phyloP scores from a whole-genome alignment of 371 early-diverging fungal species.

The Saksenaea vasiformis region DNA sequence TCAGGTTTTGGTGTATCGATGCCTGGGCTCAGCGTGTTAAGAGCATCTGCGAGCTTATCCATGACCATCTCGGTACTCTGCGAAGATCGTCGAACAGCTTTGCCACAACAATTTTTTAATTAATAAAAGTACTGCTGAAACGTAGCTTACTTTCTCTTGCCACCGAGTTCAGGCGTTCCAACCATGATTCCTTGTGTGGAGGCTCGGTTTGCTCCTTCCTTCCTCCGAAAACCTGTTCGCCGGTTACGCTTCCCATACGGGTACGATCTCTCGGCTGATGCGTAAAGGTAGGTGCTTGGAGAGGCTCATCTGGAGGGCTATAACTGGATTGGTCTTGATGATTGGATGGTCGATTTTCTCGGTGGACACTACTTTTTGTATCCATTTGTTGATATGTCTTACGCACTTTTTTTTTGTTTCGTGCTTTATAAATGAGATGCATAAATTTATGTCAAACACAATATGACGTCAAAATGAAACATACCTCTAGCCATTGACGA shows the following conservation, averaged over 20 bases:
- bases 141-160: constrained; percentile 15
- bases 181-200: constrained; percentile 8
- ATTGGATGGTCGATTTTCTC: background rate
- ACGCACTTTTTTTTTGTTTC: constrained; percentile 9
- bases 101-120: background rate
- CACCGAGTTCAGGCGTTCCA: constrained; percentile 7
- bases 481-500: no score
- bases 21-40: constrained; percentile 13
- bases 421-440: background rate
- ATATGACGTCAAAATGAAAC: no score
- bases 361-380: background rate
- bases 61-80: constrained; percentile 9
- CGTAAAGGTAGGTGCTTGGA: constrained; percentile 11
- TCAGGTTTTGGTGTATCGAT: background rate
- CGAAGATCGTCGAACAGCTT: constrained; percentile 17
- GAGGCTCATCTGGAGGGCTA: constrained; percentile 15
- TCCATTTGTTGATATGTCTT: constrained; percentile 19
- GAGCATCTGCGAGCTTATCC: constrained; percentile 14
- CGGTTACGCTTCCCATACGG: constrained; percentile 3
- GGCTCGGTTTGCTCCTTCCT: background rate
- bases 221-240: background rate
- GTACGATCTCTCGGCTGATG: background rate
- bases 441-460: no score
- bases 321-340: constrained; percentile 10
- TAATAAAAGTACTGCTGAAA: background rate